phyloP scores from a whole-genome alignment of 2,329 filamentous ascomycete genomes.

The Coniochaeta sp. region DNA sequence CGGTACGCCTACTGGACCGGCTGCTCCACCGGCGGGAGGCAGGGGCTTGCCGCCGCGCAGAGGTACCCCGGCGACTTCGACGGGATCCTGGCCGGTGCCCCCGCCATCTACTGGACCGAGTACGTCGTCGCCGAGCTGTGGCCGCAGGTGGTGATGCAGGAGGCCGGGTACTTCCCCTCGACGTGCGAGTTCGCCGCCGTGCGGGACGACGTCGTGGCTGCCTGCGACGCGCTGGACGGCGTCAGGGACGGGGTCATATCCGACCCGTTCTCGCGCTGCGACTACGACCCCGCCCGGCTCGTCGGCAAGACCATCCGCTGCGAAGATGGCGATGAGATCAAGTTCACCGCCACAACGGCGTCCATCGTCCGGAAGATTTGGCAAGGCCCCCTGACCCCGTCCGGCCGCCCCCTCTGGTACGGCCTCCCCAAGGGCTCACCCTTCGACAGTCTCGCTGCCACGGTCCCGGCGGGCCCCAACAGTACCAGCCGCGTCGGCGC shows the following conservation, averaged over 20 bases:
- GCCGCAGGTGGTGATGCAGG: slow-evolving; percentile 10
- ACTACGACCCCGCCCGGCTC: slow-evolving; percentile 19
- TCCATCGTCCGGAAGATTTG: slow-evolving; percentile 8
- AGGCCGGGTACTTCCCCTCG: slow-evolving; percentile 19
- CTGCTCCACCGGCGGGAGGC: slow-evolving; percentile 42
- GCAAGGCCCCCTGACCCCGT: slow-evolving; percentile 6
- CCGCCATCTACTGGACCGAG: slow-evolving; percentile 15
- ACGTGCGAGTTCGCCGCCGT: slow-evolving; percentile 17
- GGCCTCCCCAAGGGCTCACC: slow-evolving; percentile 7
- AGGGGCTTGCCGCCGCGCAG: slow-evolving; percentile 38
- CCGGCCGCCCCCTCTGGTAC: slow-evolving; percentile 9
- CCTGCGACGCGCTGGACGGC: slow-evolving; percentile 36
- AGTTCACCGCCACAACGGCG: slow-evolving; percentile 2
- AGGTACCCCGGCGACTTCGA: slow-evolving; percentile 40
- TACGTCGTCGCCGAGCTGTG: slow-evolving; percentile 22
- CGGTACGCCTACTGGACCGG: slow-evolving; percentile 37
- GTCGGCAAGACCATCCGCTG: slow-evolving; percentile 13
- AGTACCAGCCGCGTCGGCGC: neutral
- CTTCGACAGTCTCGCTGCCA: slow-evolving; percentile 5
- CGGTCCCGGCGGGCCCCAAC: neutral
- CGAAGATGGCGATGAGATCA: slow-evolving; percentile 3
- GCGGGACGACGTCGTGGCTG: slow-evolving; percentile 26
- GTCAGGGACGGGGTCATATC: slow-evolving; percentile 34
- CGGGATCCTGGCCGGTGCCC: slow-evolving; percentile 33
- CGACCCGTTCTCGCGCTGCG: slow-evolving; percentile 27